Evolutionary conservation across 148 eudicot genomes (phyloP), one percentile per base, ranked within the genome.

Genomic region (Rhododendron griersonianum): DNA sequence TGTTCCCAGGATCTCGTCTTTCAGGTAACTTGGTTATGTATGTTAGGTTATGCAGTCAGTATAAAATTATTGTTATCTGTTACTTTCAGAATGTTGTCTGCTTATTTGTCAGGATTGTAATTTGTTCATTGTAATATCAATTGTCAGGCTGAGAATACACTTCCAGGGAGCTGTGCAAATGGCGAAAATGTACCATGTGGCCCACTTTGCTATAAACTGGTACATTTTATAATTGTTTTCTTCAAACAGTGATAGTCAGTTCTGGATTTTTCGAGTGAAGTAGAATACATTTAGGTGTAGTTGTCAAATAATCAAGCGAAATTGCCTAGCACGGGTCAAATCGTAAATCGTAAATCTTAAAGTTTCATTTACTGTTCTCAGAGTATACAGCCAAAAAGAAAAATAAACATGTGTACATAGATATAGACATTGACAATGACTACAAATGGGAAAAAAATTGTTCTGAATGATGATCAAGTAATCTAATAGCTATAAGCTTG

Each of bases 1-100:
- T 98, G 99, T 87, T 98, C 99, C 25, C 98, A 95, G 90, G 99
- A 98, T 86, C 98, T 98, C 77, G 89, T 94, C 81, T 94, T 95
- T 90, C 98, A 98, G 83, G 99, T 98, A 91, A 88, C 94, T 88
- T 82, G 30, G 73, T 78, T 85, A 39, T 91, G 86, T 59, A 35
- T 75, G 44, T 86, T 61, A 51, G 83, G 61, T 57, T 80, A 80
- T 82, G 25, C 5, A 7, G 59, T 55, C n/a, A 30, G 0, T 28
- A n/a, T 73, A 15, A n/a, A 85, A 59, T n/a, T 18, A 39, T 23
- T 57, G 25, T 74, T 74, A 3, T 35, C 25, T 75, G 44, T 25
- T 30, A 30, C 76, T 71, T 28, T 28, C 73, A n/a, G 39, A 71
- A 28, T 30, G 50, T 41, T 41, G 8, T 59, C 30, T 57, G 30